Evolutionary conservation across 2,329 filamentous ascomycete genomes (phyloP).

Genomic region (Trichoderma cornu-damae): DNA sequence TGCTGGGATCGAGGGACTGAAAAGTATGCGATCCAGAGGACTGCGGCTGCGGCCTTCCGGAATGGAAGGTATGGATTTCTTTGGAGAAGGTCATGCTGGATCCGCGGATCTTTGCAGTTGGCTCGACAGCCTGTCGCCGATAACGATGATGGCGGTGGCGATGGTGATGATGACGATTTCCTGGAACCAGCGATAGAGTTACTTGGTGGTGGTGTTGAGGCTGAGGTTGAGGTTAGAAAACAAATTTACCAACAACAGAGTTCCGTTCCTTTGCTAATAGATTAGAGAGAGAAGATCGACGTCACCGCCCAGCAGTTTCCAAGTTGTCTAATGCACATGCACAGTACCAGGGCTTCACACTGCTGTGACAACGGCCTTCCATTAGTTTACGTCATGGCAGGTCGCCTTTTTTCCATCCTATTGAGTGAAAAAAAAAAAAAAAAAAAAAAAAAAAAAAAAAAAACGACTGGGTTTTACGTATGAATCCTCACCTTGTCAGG

Average conservation of each 20-base stretch:
- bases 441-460: neutral
- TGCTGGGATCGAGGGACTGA: constrained; percentile 69
- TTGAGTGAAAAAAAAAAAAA: too few relatives aligned
- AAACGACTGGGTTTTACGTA: neutral
- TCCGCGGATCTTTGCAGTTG: neutral
- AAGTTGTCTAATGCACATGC: neutral
- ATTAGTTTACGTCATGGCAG: neutral
- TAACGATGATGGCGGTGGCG: neutral
- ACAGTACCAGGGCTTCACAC: neutral
- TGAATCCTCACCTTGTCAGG: constrained; percentile 6
- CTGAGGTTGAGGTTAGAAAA: neutral
- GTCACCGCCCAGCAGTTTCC: neutral
- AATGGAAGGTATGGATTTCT: constrained; percentile 64
- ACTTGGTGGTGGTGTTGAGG: neutral
- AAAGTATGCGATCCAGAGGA: constrained; percentile 60
- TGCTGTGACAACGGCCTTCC: neutral
- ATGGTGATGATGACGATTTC: too few relatives aligned
- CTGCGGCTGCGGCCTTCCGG: constrained; percentile 58
- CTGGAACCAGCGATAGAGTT: too few relatives aligned
- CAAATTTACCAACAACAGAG: too few relatives aligned
- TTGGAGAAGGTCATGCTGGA: constrained; percentile 33
- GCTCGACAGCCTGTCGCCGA: neutral
- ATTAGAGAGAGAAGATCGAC: too few relatives aligned
- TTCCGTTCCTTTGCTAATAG: too few relatives aligned
- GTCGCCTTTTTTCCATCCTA: neutral